Conservation (phyloP, 129 eudicot species). For the Flaveria trinervia region DNA sequence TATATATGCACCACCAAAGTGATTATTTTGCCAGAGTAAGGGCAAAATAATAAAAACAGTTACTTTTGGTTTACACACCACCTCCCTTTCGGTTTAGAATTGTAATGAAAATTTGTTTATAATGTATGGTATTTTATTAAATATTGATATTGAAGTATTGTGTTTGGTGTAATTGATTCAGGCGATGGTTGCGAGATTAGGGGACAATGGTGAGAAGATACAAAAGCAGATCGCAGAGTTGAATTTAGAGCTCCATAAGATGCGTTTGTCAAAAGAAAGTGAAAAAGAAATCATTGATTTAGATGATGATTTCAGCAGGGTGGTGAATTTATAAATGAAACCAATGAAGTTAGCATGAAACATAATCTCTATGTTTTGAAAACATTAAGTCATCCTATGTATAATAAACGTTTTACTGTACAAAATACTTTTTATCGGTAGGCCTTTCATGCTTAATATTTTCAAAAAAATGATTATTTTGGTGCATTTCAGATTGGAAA, state of each 20-base stretch:
- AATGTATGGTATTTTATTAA: background rate
- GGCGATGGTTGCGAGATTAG: constrained; percentile 57
- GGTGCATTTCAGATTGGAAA: background rate
- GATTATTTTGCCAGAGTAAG: background rate
- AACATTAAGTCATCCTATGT: constrained; percentile 27
- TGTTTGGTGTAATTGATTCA: constrained; percentile 22
- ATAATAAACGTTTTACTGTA: constrained; percentile 19
- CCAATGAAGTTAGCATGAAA: background rate
- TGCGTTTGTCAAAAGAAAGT: constrained; percentile 28
- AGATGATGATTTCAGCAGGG: constrained; percentile 54
- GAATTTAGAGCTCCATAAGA: constrained; percentile 51
- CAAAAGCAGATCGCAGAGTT: constrained; percentile 53
- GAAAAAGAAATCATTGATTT: constrained; percentile 41
- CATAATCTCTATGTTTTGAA: constrained; percentile 35
- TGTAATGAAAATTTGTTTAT: background rate
- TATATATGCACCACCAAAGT: background rate
- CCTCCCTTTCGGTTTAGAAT: background rate
- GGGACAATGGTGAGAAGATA: constrained; percentile 66
- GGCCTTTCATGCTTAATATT: background rate
- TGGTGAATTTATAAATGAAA: constrained; percentile 42
- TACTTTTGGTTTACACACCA: background rate
- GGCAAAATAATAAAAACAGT: no score
- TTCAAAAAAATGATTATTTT: background rate
- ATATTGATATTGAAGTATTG: background rate
- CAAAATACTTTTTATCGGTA: background rate